A percentile compares a stretch with the other conserved stretches of the same genome.
Evolutionary conservation across 2,329 filamentous ascomycete species (phyloP).

Genomic region (Aspergillus sp.): DNA sequence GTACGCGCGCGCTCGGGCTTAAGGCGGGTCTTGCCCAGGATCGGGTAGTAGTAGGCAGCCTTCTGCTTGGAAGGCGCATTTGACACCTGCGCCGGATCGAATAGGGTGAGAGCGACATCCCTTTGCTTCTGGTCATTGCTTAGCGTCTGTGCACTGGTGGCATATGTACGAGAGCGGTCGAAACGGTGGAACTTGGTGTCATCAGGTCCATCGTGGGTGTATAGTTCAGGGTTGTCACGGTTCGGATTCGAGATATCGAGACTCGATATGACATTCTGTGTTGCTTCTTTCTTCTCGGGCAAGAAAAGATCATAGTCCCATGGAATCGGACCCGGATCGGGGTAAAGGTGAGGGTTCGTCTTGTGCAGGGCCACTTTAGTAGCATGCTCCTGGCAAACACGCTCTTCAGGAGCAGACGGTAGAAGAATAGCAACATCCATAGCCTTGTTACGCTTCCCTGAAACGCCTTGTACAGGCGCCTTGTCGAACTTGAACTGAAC

Average conservation of each 20-base stretch:
- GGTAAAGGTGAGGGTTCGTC: conserved; percentile 43
- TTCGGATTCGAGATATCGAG: conserved; percentile 49
- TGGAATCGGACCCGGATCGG: conserved; percentile 47
- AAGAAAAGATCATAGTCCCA: conserved; percentile 57
- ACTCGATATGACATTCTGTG: conserved; percentile 49
- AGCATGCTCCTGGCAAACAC: conserved; percentile 41
- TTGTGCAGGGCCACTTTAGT: conserved; percentile 44
- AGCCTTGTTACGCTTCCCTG: conserved; percentile 49
- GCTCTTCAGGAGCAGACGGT: conserved; percentile 45
- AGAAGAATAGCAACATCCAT: conserved; percentile 54
- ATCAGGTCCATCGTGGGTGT: conserved; percentile 41
- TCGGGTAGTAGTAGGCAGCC: conserved; percentile 58
- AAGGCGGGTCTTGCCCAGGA: conserved; percentile 51
- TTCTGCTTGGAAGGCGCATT: conserved; percentile 33
- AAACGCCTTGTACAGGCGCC: conserved; percentile 46
- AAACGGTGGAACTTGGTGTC: conserved; percentile 46
- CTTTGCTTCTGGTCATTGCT: conserved; percentile 48
- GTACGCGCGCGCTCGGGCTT: conserved; percentile 43
- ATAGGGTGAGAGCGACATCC: conserved; percentile 53
- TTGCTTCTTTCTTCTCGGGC: conserved; percentile 42
- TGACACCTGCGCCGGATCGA: conserved; percentile 40
- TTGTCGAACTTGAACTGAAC: conserved; percentile 57
- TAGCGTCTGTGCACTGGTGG: conserved; percentile 49
- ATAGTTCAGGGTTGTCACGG: conserved; percentile 47
- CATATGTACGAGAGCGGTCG: conserved; percentile 54